Evolutionary conservation across 2,329 filamentous ascomycete genomes (phyloP).

Genomic region (Ceratocystis eucalypticola): DNA sequence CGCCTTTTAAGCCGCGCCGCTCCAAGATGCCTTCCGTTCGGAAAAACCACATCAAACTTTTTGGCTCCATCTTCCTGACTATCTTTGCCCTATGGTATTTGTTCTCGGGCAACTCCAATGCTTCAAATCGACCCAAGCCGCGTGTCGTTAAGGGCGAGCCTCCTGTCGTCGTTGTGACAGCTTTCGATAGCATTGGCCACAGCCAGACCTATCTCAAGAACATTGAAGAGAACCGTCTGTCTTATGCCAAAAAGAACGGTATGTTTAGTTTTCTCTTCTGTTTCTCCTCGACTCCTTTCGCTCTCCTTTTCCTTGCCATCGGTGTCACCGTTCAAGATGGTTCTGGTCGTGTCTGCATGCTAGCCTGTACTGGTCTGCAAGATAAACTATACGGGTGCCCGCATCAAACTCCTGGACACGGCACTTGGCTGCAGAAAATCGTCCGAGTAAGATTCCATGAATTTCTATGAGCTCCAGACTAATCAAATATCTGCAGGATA

Average conservation of each 20-base stretch:
- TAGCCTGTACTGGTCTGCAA: not conserved
- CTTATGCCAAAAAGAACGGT: constrained; percentile 83
- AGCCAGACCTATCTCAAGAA: constrained; percentile 53
- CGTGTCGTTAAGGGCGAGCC: constrained; percentile 34
- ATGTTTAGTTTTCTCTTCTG: constrained; percentile 25
- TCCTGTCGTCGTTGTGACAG: constrained; percentile 67
- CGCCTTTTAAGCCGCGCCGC: constrained; percentile 52
- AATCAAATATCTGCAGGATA: constrained; percentile 49
- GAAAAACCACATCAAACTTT: constrained; percentile 47
- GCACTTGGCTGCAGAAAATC: constrained; percentile 8
- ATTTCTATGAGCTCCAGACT: not conserved
- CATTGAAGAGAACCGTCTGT: constrained; percentile 67
- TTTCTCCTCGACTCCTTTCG: not conserved
- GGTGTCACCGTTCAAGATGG: not conserved
- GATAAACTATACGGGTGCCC: constrained; percentile 9
- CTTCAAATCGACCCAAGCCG: constrained; percentile 16
- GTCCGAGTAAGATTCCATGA: not conserved
- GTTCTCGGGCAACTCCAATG: constrained; percentile 29
- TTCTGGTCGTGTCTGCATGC: not conserved
- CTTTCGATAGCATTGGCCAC: constrained; percentile 43
- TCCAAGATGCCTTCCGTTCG: constrained; percentile 41
- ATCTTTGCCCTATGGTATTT: constrained; percentile 49
- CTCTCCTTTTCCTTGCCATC: not conserved
- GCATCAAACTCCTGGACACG: constrained; percentile 6
- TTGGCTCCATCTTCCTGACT: constrained; percentile 41